These are phyloP conservation scores for Thelonectria rubi DNA, from an alignment of 2,329 filamentous ascomycete genomes.

Conservation along the genomic window DNA sequence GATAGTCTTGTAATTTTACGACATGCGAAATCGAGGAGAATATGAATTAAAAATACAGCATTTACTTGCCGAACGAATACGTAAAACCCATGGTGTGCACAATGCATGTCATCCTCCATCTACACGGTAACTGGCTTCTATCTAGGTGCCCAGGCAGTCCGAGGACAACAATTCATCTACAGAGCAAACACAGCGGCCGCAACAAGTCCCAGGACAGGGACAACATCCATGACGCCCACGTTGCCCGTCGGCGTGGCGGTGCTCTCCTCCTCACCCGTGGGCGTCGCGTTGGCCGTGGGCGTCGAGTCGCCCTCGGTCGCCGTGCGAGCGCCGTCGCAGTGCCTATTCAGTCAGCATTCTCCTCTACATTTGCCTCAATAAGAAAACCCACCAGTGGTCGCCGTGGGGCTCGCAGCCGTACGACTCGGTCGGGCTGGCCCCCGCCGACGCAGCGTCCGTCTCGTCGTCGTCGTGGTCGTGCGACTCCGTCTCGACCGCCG, in stretches of 20 bases:
- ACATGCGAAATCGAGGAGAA: too few relatives aligned
- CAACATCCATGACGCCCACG: constrained; percentile 26
- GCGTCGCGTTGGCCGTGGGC: constrained; percentile 9
- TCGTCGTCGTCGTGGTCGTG: constrained; percentile 29
- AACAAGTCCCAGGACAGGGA: constrained; percentile 36
- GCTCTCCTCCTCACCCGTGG: constrained; percentile 20
- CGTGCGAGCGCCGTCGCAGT: constrained; percentile 35
- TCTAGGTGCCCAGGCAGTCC: background rate
- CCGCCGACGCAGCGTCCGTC: constrained; percentile 21
- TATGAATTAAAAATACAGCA: background rate
- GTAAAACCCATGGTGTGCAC: constrained; percentile 1
- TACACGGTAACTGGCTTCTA: background rate
- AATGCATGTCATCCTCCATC: constrained; percentile 1
- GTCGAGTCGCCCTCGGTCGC: constrained; percentile 20
- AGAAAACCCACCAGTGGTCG: constrained; percentile 33
- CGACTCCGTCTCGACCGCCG: background rate
- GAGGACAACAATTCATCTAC: constrained; percentile 22
- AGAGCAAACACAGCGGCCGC: constrained; percentile 37
- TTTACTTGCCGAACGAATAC: background rate
- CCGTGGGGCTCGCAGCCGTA: constrained; percentile 37
- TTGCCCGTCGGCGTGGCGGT: constrained; percentile 8
- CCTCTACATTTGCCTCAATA: background rate
- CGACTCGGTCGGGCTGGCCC: constrained; percentile 38
- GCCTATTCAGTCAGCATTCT: constrained; percentile 22
- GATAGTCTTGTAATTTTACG: too few relatives aligned